A percentile compares a stretch with the other conserved stretches of the same genome.
Evolutionary conservation across 495 filamentous ascomycete genomes (phyloP).

Genomic region (Neurospora sp.): DNA sequence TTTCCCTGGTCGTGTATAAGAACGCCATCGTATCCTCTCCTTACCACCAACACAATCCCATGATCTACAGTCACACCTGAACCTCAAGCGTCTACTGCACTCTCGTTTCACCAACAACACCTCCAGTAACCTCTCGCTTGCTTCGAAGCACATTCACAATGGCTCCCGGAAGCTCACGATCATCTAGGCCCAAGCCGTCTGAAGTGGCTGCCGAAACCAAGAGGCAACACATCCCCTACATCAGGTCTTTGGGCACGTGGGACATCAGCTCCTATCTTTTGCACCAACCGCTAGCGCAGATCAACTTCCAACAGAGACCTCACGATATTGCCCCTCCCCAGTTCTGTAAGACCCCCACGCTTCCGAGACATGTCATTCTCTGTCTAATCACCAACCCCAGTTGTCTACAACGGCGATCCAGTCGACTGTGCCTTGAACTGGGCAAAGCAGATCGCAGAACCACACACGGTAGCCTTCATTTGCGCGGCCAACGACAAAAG

Average conservation of each 20-base stretch:
- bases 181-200: conserved; percentile 48
- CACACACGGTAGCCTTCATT: conserved; percentile 51
- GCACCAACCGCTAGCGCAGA: conserved; percentile 30
- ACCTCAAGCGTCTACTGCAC: neutral
- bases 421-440: conserved; percentile 60
- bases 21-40: neutral
- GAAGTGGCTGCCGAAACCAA: conserved; percentile 64
- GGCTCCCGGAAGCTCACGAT: conserved; percentile 35
- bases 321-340: conserved; percentile 23
- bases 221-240: conserved; percentile 49
- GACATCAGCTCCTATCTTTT: conserved; percentile 40
- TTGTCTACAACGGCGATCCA: conserved; percentile 53
- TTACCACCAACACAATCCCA: neutral
- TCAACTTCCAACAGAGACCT: conserved; percentile 23
- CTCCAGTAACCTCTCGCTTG: neutral
- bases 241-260: conserved; percentile 38
- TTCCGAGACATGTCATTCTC: neutral
- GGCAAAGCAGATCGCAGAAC: conserved; percentile 23
- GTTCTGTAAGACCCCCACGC: conserved; percentile 28
- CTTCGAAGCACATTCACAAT: conserved; percentile 23
- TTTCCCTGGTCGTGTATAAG: neutral
- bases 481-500: conserved; percentile 68
- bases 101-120: neutral
- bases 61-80: neutral
- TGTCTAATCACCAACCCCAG: conserved; percentile 22